Evolutionary conservation across 306 rosid genomes (phyloP), one percentile per base, ranked within the genome.

Genomic region (Lithocarpus polystachyus): DNA sequence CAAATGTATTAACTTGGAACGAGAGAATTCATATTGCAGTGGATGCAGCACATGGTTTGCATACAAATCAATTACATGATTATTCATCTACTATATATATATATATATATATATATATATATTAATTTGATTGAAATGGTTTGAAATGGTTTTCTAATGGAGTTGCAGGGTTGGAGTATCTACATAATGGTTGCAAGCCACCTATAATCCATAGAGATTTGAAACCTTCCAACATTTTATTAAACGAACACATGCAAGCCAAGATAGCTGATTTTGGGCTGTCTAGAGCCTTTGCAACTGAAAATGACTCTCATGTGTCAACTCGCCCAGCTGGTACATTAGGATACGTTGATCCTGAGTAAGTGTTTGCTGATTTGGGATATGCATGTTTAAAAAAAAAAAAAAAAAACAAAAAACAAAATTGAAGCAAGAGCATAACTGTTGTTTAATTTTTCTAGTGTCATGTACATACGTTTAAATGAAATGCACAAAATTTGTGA

Each of bases 261-360:
- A 82, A 87, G 74, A 72, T 87, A 43, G 80, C 85, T 28, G 85
- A 87, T 74, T 87, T 87, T 62, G 87, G 90, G 8, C 18, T 84
- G 0, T 87, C 88, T 22, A 87, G 75, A 78, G 17, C n/a, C 43
- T 77, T 80, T 13, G 4, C 56, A 0, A 52, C 40, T 5, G 80
- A 75, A 4, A 64, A 11, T 3, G 80, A 43, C 35, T 64, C 85
- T 71, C 78, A 81, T 54, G 24, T 71, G 6, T 37, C 54, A 24
- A 82, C 86, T 0, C 40, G 10, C n/a, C 40, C 74, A 12, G 85
- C 69, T 23, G 88, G 88, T 0, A 85, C 78, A 51, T 65, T 40
- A 1, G 86, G 86, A 1, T 86, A 86, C 22, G 20, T 86, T 18
- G 89, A 82, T 56, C 86, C 86, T 5, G 82, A 53, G 86, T 86